phyloP scores from a whole-genome alignment of 306 rosid species.

The Ochetophila trinervis region DNA sequence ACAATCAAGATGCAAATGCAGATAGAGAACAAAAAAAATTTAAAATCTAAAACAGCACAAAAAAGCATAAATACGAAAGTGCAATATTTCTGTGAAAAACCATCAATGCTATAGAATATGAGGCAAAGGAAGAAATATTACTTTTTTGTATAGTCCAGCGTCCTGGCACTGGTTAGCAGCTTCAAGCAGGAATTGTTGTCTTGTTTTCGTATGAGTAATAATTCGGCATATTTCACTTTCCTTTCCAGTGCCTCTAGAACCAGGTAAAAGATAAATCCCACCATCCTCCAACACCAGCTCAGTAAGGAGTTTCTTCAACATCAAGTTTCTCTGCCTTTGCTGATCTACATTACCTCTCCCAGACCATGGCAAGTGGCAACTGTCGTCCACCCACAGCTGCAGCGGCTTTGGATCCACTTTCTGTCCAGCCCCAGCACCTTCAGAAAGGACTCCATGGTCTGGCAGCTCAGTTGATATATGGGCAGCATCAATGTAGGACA shows the following conservation, averaged over 20 bases:
- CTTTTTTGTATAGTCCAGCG: constrained; percentile 89
- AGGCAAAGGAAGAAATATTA: constrained; percentile 27
- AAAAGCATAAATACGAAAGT: not conserved
- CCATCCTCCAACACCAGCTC: constrained; percentile 81
- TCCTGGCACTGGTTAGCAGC: constrained; percentile 92
- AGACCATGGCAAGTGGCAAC: constrained; percentile 84
- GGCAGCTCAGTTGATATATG: constrained; percentile 87
- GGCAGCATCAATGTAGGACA: constrained; percentile 71
- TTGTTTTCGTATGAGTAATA: constrained; percentile 62
- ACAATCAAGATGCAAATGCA: not conserved
- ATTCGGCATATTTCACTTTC: constrained; percentile 88
- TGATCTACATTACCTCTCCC: constrained; percentile 82
- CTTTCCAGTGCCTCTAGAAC: constrained; percentile 89
- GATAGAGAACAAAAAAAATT: not conserved
- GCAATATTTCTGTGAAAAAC: not conserved
- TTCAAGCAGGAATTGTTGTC: constrained; percentile 87
- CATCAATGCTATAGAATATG: not conserved
- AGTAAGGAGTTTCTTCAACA: constrained; percentile 94
- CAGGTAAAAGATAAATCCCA: constrained; percentile 84
- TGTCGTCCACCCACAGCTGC: constrained; percentile 95
- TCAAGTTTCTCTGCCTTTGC: constrained; percentile 88
- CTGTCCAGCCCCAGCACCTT: constrained; percentile 66
- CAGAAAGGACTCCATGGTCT: constrained; percentile 87
- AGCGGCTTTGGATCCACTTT: constrained; percentile 90
- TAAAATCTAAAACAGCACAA: not conserved